Percentiles rank a stretch among this genome's conserved stretches.
Evolutionary conservation across 305 asterid species (phyloP).

Genomic region (Coffea humblotiana): DNA sequence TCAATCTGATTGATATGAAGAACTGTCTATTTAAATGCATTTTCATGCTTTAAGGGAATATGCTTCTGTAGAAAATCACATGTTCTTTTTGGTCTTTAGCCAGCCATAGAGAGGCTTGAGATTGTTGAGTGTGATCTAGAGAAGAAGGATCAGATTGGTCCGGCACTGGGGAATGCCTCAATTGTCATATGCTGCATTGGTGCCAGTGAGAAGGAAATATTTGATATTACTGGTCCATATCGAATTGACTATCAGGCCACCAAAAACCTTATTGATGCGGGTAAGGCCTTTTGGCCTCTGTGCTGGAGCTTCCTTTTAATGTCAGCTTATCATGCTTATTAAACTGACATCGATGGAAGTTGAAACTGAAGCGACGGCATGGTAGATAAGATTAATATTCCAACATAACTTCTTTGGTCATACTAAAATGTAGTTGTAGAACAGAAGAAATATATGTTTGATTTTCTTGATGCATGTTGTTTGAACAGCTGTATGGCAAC

Average conservation of each 20-base stretch:
- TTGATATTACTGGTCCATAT: conserved; percentile 79
- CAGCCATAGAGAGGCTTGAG: conserved; percentile 95
- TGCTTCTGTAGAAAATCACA: conserved; percentile 40
- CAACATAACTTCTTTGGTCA: too few species aligned
- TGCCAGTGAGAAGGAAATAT: conserved; percentile 87
- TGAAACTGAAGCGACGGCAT: too few species aligned
- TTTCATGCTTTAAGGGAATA: conserved; percentile 23
- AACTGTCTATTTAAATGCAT: conserved; percentile 6
- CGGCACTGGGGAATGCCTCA: conserved; percentile 73
- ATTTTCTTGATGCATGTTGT: background rate
- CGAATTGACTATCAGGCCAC: conserved; percentile 81
- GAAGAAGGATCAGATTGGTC: conserved; percentile 55
- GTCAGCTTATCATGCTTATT: background rate
- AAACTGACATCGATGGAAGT: too few species aligned
- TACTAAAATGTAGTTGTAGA: too few species aligned
- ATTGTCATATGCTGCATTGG: conserved; percentile 85
- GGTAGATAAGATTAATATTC: too few species aligned
- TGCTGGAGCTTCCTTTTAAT: background rate
- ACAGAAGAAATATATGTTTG: too few species aligned
- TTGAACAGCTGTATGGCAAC: background rate
- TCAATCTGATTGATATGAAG: background rate
- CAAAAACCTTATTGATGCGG: conserved; percentile 83
- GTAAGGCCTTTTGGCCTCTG: conserved; percentile 30
- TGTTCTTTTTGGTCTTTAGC: conserved; percentile 74
- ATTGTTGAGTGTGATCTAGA: conserved; percentile 90